phyloP scores from a whole-genome alignment of 192 early-diverging fungal species.

The Tieghemiomyces parasiticus region DNA sequence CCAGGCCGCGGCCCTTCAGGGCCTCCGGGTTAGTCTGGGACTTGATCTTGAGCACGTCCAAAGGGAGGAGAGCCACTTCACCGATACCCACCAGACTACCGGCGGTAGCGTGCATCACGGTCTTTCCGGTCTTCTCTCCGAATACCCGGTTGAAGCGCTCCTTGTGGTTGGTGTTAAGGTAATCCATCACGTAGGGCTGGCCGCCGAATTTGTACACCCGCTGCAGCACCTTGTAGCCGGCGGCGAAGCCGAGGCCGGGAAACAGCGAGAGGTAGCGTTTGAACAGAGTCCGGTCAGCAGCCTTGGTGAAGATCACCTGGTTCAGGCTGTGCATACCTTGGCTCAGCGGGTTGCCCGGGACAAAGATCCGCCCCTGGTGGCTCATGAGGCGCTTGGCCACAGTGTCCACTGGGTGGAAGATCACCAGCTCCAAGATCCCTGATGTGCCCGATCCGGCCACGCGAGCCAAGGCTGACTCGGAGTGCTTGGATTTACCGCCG shows the following conservation, averaged over 20 bases:
- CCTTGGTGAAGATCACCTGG: slow-evolving; percentile 85
- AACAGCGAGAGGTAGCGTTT: slow-evolving; percentile 88
- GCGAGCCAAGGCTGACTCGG: slow-evolving; percentile 80
- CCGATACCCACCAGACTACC: slow-evolving; percentile 94
- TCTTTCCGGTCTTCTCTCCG: slow-evolving; percentile 90
- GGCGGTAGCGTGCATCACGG: slow-evolving; percentile 95
- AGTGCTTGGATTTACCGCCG: slow-evolving; percentile 41
- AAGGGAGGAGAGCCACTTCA: slow-evolving; percentile 87
- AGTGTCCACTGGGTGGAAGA: slow-evolving; percentile 98
- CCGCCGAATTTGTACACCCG: slow-evolving; percentile 98
- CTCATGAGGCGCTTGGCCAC: slow-evolving; percentile 98
- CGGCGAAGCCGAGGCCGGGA: slow-evolving; percentile 94
- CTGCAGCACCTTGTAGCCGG: slow-evolving; percentile 96
- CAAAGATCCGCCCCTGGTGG: slow-evolving; percentile 67
- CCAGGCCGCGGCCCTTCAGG: slow-evolving; percentile 65
- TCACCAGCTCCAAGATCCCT: slow-evolving; percentile 87
- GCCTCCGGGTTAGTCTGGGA: slow-evolving; percentile 84
- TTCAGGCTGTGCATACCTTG: slow-evolving; percentile 56
- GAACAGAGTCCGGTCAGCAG: slow-evolving; percentile 50
- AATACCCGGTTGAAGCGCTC: slow-evolving; percentile 57
- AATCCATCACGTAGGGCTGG: slow-evolving; percentile 92
- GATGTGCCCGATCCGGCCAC: slow-evolving; percentile 80
- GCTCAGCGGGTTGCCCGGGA: slow-evolving; percentile 41
- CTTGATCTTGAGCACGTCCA: slow-evolving; percentile 99
- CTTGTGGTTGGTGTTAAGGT: slow-evolving; percentile 70